Conservation (phyloP, 1,284 basidiomycete genomes). For the Wolfiporia cocos region DNA sequence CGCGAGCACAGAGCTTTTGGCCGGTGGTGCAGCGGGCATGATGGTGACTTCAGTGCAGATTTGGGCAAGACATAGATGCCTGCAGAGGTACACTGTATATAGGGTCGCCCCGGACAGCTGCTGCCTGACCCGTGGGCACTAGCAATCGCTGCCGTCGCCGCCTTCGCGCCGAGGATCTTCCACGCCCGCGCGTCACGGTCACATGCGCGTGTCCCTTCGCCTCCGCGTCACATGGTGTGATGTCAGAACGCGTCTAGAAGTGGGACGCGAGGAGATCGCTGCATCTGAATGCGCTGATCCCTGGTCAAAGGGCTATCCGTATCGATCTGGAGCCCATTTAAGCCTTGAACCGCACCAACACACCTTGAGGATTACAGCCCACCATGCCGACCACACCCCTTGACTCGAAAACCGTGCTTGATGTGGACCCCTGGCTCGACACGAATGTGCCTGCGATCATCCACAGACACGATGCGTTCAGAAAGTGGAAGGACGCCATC, state of each 20-base stretch:
- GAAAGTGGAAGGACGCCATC: conserved; percentile 72
- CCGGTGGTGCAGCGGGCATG: conserved; percentile 4
- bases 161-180: too few relatives aligned
- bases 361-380: too few relatives aligned
- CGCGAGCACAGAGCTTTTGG: conserved; percentile 10
- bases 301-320: too few relatives aligned
- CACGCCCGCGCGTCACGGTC: conserved; percentile 5
- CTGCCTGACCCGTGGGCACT: too few relatives aligned
- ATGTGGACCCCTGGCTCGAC: conserved; percentile 70
- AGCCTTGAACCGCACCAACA: too few relatives aligned
- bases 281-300: too few relatives aligned
- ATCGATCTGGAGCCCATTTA: too few relatives aligned
- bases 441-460: conserved; percentile 70
- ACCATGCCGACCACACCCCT: conserved; percentile 27
- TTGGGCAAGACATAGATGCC: neutral
- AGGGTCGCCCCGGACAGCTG: too few relatives aligned
- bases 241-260: conserved; percentile 7
- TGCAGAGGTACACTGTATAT: too few relatives aligned
- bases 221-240: conserved; percentile 5
- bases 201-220: neutral
- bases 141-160: too few relatives aligned
- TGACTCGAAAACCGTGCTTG: conserved; percentile 48
- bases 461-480: conserved; percentile 66
- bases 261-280: neutral
- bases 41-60: neutral